Evolutionary conservation across 331 rosid species (phyloP).

Genomic region (Malus hybrid): DNA sequence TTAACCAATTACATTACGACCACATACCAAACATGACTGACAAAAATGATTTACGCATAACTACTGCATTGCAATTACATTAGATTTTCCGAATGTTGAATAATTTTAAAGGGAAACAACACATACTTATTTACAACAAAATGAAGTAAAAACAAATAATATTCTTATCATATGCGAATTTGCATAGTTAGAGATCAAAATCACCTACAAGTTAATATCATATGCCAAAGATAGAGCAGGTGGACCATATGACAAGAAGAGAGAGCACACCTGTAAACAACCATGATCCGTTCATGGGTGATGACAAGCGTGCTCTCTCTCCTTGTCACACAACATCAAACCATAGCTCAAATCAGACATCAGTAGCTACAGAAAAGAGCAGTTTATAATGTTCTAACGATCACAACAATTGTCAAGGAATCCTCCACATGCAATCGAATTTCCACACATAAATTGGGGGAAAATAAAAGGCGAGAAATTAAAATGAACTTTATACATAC

Average conservation of each 20-base stretch:
- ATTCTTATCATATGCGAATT: neutral
- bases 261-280: conserved; percentile 18
- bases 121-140: neutral
- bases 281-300: conserved; percentile 1
- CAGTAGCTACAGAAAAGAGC: neutral
- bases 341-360: neutral
- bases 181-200: neutral
- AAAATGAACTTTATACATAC: neutral
- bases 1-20: neutral
- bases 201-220: neutral
- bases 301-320: conserved; percentile 14
- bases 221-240: neutral
- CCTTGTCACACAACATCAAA: neutral
- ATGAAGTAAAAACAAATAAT: neutral
- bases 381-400: neutral
- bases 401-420: neutral
- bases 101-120: neutral
- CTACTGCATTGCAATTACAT: neutral
- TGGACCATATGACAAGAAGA: conserved; percentile 5
- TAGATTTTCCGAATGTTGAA: neutral
- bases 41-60: neutral
- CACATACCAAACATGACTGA: neutral
- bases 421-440: neutral
- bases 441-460: neutral
- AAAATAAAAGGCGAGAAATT: neutral